Base-by-base conservation (phyloP, 225 moss, liverwort and hornwort species). In the Pseudisothecium myosuroides region DNA sequence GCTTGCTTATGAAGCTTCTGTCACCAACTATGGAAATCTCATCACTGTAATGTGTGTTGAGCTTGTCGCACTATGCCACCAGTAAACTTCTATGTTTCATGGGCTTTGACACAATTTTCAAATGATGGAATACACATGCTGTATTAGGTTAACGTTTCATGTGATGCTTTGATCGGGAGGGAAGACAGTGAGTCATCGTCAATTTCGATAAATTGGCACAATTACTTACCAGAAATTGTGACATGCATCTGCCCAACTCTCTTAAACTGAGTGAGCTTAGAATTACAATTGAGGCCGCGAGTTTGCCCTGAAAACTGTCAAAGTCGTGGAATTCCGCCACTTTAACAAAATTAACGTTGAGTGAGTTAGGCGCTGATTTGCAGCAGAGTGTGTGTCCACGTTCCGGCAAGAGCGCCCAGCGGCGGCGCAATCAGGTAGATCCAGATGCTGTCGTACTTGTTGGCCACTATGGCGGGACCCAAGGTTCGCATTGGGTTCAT, bases 401-500 rank as follows among this genome's bases (percentile, higher is more conserved):
- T 86, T 84, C 94, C 94, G 37, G 91, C 93, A 41, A 93, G 83
- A 84, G 94, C 89, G 45, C 94, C 94, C 23, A 94, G 41, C 12
- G 93, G 88, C 37, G 94, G 91, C 43, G 90, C 94, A 63, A 89
- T 68, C 7, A 94, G 27, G 81, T 94, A 94, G 75, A 94, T 93
- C 94, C 94, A 94, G 21, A 94, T 64, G 54, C 88, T 83, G 37
- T 93, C 85, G 69, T 91, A 94, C 21, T 69, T 90, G 56, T 91
- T 86, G 82, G 93, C 89, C 80, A 94, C 90, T 14, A 94, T 88
- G 39, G 94, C 94, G 50, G 94, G 91, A 65, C 93, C 91, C 71
- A 94, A 84, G 59, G 88, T 89, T 82, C 94, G 89, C 81, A 90
- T 85, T 36, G 94, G 94, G 82, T 90, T 94, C 94, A 94, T 94